Conservation (phyloP, 2,329 filamentous ascomycete genomes). For the Ophiostoma sp. region DNA sequence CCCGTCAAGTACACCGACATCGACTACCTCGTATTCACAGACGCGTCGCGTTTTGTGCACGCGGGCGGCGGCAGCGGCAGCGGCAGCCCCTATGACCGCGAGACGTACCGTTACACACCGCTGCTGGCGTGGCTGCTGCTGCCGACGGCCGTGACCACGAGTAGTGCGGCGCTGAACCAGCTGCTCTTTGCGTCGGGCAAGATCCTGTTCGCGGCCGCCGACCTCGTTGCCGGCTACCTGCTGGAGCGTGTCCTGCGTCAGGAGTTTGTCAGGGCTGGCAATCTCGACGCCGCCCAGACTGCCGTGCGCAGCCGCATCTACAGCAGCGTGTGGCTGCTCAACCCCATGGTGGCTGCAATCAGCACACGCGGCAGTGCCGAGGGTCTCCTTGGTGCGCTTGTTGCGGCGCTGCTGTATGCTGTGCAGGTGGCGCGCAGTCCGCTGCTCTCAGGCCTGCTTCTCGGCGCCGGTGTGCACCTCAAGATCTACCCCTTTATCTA, state of each 20-base stretch:
- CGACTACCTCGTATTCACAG: constrained; percentile 97
- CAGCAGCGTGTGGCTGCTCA: constrained; percentile 85
- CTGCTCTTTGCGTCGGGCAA: constrained; percentile 81
- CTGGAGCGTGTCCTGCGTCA: constrained; percentile 45
- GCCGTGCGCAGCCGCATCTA: constrained; percentile 60
- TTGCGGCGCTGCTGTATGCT: constrained; percentile 78
- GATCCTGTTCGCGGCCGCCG: constrained; percentile 73
- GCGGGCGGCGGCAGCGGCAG: constrained; percentile 35
- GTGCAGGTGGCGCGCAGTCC: constrained; percentile 56
- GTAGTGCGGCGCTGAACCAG: constrained; percentile 32
- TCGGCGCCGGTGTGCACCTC: constrained; percentile 87
- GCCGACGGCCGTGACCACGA: constrained; percentile 60
- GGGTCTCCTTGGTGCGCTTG: constrained; percentile 78
- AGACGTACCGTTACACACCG: constrained; percentile 96
- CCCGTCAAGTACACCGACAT: constrained; percentile 98
- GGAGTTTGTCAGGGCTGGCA: not conserved
- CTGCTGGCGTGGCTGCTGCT: constrained; percentile 85
- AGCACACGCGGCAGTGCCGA: constrained; percentile 93
- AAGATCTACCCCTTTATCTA: constrained; percentile 99
- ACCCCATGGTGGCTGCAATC: constrained; percentile 97
- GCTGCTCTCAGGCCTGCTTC: constrained; percentile 62
- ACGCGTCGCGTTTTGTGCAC: constrained; percentile 73
- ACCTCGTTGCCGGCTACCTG: constrained; percentile 79
- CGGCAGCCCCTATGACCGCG: constrained; percentile 70
- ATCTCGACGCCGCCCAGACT: not conserved